A percentile compares a stretch with the other conserved stretches of the same genome.
These are phyloP conservation scores for Delphinella strobiligena DNA, from an alignment of 2,329 filamentous ascomycete genomes.

Conservation along the genomic window DNA sequence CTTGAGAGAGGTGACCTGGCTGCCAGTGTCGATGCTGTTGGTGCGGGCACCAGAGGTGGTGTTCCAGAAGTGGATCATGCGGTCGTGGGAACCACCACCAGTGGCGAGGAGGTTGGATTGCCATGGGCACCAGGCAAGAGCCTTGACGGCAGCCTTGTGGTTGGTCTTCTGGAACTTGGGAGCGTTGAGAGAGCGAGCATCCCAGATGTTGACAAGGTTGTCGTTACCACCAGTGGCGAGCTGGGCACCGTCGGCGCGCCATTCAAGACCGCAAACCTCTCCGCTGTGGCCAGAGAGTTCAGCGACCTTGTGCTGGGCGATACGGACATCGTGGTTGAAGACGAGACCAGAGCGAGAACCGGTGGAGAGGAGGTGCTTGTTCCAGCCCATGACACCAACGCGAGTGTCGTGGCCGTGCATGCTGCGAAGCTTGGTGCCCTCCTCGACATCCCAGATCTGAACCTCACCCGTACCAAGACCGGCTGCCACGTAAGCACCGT, in stretches of 20 bases:
- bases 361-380: conserved; percentile 93
- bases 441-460: conserved; percentile 98
- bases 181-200: conserved; percentile 80
- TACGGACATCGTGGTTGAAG: conserved; percentile 96
- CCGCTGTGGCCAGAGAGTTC: conserved; percentile 96
- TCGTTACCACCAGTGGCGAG: conserved; percentile 96
- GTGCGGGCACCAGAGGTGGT: conserved; percentile 92
- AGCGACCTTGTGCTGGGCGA: conserved; percentile 94
- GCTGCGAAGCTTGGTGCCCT: conserved; percentile 88
- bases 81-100: conserved; percentile 89
- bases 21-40: conserved; percentile 98
- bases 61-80: conserved; percentile 99
- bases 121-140: conserved; percentile 97
- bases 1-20: conserved; percentile 87
- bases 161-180: conserved; percentile 99
- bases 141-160: conserved; percentile 97
- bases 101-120: conserved; percentile 94
- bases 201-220: conserved; percentile 98
- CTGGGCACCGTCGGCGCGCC: conserved; percentile 92
- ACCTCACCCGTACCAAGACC: conserved; percentile 92
- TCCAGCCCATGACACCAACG: conserved; percentile 98
- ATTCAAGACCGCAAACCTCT: conserved; percentile 95
- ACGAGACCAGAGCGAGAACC: conserved; percentile 90
- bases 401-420: conserved; percentile 97
- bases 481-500: conserved; percentile 91